phyloP scores from a whole-genome alignment of 1,284 basidiomycete genomes.

The Cryptococcus jaspeensis region DNA sequence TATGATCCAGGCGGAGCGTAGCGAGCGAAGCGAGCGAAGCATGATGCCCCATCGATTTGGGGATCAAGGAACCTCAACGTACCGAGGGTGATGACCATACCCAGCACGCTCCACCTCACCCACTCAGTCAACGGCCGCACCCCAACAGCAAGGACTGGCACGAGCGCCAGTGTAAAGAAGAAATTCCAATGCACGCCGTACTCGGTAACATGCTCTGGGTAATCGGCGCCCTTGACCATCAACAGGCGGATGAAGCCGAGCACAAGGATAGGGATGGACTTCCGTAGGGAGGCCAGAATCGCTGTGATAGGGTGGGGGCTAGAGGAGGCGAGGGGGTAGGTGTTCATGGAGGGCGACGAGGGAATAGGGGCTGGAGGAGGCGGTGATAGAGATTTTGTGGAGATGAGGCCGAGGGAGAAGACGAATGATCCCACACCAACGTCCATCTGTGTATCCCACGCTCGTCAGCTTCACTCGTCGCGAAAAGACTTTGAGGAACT shows the following conservation, averaged over 20 bases:
- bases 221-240: constrained; percentile 89
- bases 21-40: background rate
- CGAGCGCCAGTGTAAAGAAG: constrained; percentile 84
- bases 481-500: constrained; percentile 1
- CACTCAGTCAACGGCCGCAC: constrained; percentile 64
- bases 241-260: constrained; percentile 77
- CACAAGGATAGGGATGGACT: constrained; percentile 66
- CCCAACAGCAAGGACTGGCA: constrained; percentile 73
- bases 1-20: background rate
- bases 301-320: constrained; percentile 7
- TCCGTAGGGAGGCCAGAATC: constrained; percentile 54
- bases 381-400: constrained; percentile 55
- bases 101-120: constrained; percentile 65
- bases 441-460: constrained; percentile 73
- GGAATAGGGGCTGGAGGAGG: background rate
- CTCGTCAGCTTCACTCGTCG: constrained; percentile 5
- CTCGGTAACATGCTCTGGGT: constrained; percentile 94
- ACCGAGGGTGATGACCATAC: constrained; percentile 65
- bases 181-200: constrained; percentile 99
- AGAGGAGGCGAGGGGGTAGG: background rate
- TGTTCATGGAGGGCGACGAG: constrained; percentile 4
- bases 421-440: constrained; percentile 81
- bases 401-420: constrained; percentile 88
- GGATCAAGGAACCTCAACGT: constrained; percentile 10
- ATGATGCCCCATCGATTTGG: background rate